Base-by-base conservation (phyloP, 495 filamentous ascomycete species). In the Aspergillus avenaceus region DNA sequence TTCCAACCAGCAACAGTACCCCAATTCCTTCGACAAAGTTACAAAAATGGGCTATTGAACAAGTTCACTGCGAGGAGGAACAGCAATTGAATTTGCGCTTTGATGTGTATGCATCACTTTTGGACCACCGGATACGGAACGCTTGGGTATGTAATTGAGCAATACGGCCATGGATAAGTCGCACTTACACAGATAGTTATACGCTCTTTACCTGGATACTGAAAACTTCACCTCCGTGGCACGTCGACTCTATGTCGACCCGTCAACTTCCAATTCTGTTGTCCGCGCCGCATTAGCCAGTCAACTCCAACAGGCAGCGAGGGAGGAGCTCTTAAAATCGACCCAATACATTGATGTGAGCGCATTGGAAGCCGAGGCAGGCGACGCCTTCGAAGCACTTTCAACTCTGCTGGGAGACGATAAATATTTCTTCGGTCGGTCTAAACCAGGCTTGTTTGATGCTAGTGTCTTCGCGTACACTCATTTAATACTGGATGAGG, bases 401-500 rank as follows among this genome's bases (percentile, higher is more conserved):
- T 85, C 84, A 2, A 73, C 71, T n/a, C 52, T 91, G 0, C 73
- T 98, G 6, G 79, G 80, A 0, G 72, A 79, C 1, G 71, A 84
- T 37, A 54, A 75, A 27, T 87, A 84, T 71, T 91, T 90, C 64
- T 89, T 89, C 66, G 77, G 72, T 4, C 71, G 69, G 3, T 60
- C 68, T 8, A 72, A 68, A 22, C 90, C 93, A 2, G 80, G 82
- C 0, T 58, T 91, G 11, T 89, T 98, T 56, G 93, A 98, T 66
- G 90, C 91, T 22, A 81, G 77, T 48, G 81, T 97, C 19, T 97
- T 96, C 72, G 85, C 88, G 21, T 98, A 96, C 66, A 90, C 88
- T n/a, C 79, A 92, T 63, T 63, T 96, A 16, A 75, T 97, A 25
- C 61, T 95, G 51, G 79, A 86, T 53, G 70, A 79, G 8, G 56